A percentile compares a stretch with the other conserved stretches of the same genome.
Conservation (phyloP, 1,284 basidiomycete species). For the Ceratobasidium sp. region DNA sequence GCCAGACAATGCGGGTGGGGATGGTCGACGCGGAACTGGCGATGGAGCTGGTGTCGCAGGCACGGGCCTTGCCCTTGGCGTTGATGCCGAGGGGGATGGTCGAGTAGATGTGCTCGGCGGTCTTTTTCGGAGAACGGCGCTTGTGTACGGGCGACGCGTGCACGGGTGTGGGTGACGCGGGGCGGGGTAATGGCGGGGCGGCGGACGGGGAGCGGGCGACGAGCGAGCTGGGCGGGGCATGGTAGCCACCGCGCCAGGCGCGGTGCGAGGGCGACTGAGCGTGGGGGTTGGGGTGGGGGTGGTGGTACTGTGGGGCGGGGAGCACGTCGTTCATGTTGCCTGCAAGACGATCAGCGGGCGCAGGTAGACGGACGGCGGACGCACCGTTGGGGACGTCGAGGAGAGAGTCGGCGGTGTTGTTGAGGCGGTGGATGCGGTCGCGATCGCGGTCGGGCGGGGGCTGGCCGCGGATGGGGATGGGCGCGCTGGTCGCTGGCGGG, state of each 20-base stretch:
- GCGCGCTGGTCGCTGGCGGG: slow-evolving; percentile 55
- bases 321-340: slow-evolving; percentile 45
- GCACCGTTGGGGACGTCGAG: slow-evolving; percentile 46
- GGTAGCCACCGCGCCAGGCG: slow-evolving; percentile 17
- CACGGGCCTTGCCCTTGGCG: slow-evolving; percentile 50
- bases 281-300: slow-evolving; percentile 54
- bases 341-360: slow-evolving; percentile 37
- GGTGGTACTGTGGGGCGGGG: slow-evolving; percentile 48
- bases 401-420: slow-evolving; percentile 47
- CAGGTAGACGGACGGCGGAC: background rate
- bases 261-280: slow-evolving; percentile 22
- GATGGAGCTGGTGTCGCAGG: slow-evolving; percentile 48
- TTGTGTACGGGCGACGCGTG: slow-evolving; percentile 20
- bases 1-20: slow-evolving; percentile 67
- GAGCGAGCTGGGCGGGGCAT: slow-evolving; percentile 31
- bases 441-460: slow-evolving; percentile 53
- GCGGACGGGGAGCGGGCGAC: slow-evolving; percentile 23
- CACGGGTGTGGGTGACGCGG: slow-evolving; percentile 6
- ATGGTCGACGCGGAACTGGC: slow-evolving; percentile 51
- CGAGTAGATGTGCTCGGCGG: slow-evolving; percentile 65
- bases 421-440: slow-evolving; percentile 48
- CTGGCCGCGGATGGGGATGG: slow-evolving; percentile 54
- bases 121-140: slow-evolving; percentile 34
- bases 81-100: slow-evolving; percentile 62
- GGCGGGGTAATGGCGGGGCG: slow-evolving; percentile 17